Evolutionary conservation across 805 yeast species (phyloP).

Genomic region (Wickerhamiella dianesei): DNA sequence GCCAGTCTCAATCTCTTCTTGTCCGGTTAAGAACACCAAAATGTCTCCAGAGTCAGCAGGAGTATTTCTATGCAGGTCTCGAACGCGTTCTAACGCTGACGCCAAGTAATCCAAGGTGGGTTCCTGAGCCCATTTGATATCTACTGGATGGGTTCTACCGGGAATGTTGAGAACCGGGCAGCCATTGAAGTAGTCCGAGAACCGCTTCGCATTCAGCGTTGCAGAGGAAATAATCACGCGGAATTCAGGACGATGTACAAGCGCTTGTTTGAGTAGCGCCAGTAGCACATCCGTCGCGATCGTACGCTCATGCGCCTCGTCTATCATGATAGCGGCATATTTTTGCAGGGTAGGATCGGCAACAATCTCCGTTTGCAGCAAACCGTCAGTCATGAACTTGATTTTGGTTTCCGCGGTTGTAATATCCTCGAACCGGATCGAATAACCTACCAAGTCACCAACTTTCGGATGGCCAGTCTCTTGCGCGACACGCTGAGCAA

Average conservation of each 20-base stretch:
- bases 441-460: slow-evolving; percentile 85
- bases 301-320: slow-evolving; percentile 96
- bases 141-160: slow-evolving; percentile 88
- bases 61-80: slow-evolving; percentile 68
- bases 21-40: slow-evolving; percentile 35
- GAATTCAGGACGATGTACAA: slow-evolving; percentile 50
- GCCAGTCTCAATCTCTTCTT: slow-evolving; percentile 73
- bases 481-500: slow-evolving; percentile 58
- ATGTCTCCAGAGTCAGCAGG: slow-evolving; percentile 23
- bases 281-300: slow-evolving; percentile 75
- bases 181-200: slow-evolving; percentile 62
- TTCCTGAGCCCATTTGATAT: slow-evolving; percentile 62
- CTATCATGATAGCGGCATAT: slow-evolving; percentile 80
- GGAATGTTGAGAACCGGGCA: slow-evolving; percentile 87
- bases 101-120: slow-evolving; percentile 87
- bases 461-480: slow-evolving; percentile 59
- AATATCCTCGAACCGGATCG: slow-evolving; percentile 74
- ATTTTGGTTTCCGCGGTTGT: slow-evolving; percentile 52
- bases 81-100: slow-evolving; percentile 76
- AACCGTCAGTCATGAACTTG: slow-evolving; percentile 94
- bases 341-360: slow-evolving; percentile 50
- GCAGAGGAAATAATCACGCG: slow-evolving; percentile 81
- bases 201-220: slow-evolving; percentile 80
- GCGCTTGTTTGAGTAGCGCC: slow-evolving; percentile 64
- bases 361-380: slow-evolving; percentile 73